Base-by-base conservation (phyloP, 1,139 yeast species). In the Taphrina confusa region DNA sequence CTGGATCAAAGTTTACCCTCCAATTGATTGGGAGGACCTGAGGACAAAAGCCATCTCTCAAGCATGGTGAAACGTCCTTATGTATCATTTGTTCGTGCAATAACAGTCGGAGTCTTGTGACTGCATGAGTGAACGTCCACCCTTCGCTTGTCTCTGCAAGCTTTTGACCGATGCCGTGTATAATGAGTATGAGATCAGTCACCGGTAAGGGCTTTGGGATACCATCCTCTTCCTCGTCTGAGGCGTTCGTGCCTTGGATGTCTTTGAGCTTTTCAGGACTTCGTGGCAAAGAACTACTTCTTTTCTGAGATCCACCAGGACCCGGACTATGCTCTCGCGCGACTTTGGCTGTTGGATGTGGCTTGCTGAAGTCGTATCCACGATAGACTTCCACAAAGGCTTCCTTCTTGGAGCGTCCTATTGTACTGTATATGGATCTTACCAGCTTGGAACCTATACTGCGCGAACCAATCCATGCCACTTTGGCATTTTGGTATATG, bases 111-210 rank as follows among this genome's bases (percentile, higher is more conserved):
- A 90, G 73, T 18, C 81, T 79, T 68, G 87, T 89, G 60, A 90
- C 82, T 27, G 92, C 89, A 71, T 90, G 96, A 3, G 92, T 84
- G 73, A 92, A 92, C 69, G 89, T 89, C 51, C 90, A 83, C 36
- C 87, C 82, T 64, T 90, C 90, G 66, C 86, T 85, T 66, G 82
- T 82, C 59, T 83, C 81, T 2, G 96, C 94, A 62, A 92, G 76
- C 42, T 85, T 82, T 71, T 92, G 98, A 1, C 97, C 97, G 65
- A 92, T 88, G 0, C 98, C 97, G 72, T 92, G 98, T 49, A 91
- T 80, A 65, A 95, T 92, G 16, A 92, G 75, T 1, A 91, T 81
- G 61, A 92, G 74, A 47, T 67, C 65, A 16, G 62, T 51, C 20
- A 58, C 61, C 3, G 23, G 45, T 30, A 20, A n/a, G 8, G 52